Evolutionary conservation across 2,329 filamentous ascomycete species (phyloP), one percentile per base, ranked within the genome.

Genomic region (Diplodia scrobiculata): DNA sequence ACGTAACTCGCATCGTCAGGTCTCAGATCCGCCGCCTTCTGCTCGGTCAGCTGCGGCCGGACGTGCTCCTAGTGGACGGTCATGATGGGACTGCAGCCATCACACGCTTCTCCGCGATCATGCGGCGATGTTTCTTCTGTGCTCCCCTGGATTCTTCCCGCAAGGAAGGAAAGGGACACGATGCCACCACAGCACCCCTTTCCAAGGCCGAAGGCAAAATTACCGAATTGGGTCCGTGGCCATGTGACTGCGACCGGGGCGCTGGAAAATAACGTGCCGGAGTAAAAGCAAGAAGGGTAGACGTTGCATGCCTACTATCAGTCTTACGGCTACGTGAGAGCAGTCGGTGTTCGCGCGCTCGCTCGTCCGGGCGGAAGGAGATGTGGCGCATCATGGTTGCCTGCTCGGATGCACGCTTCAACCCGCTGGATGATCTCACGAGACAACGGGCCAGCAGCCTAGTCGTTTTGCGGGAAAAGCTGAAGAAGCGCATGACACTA

Each of bases 1-100:
- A 62, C 58, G 55, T 50, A 62, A 38, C 41, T 50, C 14, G 29
- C 58, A 62, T 36, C 41, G 19, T 62, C 41, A 62, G 58, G 58
- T 50, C 41, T 62, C 41, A 62, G 38, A 47, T 29, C 41, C 27
- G 27, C 51, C 51, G 27, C n/a, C 27, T 27, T 14, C 41, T 47
- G 48, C 45, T 62, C 45, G 29, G 21, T 62, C 58, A 62, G 58
- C 58, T 50, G 58, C 38, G 27, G 25, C 38, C 25, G 25, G 38
- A 27, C 38, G 14, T n/a, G 55, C 38, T 47, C 19, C 19, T 54
- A n/a, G 17, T 54, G 34, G 52, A 13, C 1, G 14, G 55, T 19
- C 19, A 21, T 25, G 38, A 59, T 59, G 21, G n/a, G 17, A 50
- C 41, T 36, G 19, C n/a, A 36, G 19, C 11, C 10, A 34, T 62